phyloP scores from a whole-genome alignment of 129 eudicot genomes.

The Artemisia argyi region DNA sequence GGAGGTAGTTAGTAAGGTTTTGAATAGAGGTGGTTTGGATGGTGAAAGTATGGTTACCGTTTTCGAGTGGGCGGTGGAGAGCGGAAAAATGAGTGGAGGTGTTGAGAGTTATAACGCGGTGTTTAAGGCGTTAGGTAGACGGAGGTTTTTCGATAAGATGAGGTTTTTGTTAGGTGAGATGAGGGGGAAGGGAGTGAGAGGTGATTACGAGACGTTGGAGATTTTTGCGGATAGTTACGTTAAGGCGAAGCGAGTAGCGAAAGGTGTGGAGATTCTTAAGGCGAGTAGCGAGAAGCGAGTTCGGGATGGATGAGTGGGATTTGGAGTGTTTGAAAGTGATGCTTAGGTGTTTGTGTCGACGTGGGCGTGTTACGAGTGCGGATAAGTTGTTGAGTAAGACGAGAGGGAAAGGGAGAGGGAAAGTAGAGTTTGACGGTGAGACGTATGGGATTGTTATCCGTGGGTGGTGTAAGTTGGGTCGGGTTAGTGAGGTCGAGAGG shows the following conservation, averaged over 20 bases:
- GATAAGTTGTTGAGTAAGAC: slow-evolving; percentile 44
- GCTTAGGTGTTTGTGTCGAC: slow-evolving; percentile 55
- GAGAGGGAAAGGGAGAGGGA: slow-evolving; percentile 50
- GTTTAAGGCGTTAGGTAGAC: too few relatives aligned
- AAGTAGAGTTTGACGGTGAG: slow-evolving; percentile 22
- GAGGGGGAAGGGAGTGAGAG: slow-evolving; percentile 45
- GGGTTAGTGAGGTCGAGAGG: too few relatives aligned
- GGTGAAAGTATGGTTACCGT: too few relatives aligned
- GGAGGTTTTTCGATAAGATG: too few relatives aligned
- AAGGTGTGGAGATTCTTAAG: slow-evolving; percentile 57
- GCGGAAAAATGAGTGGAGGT: too few relatives aligned
- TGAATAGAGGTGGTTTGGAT: slow-evolving; percentile 75
- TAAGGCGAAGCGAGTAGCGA: slow-evolving; percentile 52
- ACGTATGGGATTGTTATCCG: too few relatives aligned
- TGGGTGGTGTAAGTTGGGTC: too few relatives aligned
- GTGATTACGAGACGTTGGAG: slow-evolving; percentile 54
- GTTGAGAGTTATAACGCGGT: too few relatives aligned
- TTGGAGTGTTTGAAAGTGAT: slow-evolving; percentile 57
- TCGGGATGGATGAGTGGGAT: slow-evolving; percentile 47
- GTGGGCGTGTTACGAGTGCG: slow-evolving; percentile 54
- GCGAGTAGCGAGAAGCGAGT: too few relatives aligned
- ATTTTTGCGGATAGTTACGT: slow-evolving; percentile 70
- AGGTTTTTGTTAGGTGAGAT: too few relatives aligned
- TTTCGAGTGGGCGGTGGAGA: too few relatives aligned
- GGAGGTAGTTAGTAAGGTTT: slow-evolving; percentile 61